Evolutionary conservation across 2,329 filamentous ascomycete species (phyloP).

Genomic region (Nemania abortiva): DNA sequence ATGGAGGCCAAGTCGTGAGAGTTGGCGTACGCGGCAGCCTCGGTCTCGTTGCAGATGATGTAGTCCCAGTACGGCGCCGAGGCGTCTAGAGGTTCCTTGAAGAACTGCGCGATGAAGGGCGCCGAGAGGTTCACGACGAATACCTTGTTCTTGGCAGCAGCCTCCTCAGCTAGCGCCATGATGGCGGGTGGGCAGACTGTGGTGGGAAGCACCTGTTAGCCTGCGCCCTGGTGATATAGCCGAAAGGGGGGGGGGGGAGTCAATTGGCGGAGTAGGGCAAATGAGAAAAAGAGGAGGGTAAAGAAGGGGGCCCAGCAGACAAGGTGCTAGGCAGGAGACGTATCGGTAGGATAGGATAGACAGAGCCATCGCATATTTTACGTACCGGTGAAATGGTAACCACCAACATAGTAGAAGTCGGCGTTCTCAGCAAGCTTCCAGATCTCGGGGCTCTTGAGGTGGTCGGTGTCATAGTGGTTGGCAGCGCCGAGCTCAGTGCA

Average conservation of each 20-base stretch:
- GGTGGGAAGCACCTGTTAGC: slow-evolving; percentile 18
- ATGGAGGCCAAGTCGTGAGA: slow-evolving; percentile 60
- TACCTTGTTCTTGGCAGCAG: slow-evolving; percentile 87
- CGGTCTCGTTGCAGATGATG: slow-evolving; percentile 96
- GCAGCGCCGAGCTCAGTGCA: slow-evolving; percentile 95
- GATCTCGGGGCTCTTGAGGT: slow-evolving; percentile 90
- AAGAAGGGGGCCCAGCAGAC: background rate
- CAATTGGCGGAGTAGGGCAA: background rate
- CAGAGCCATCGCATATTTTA: background rate
- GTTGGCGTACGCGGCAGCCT: slow-evolving; percentile 88
- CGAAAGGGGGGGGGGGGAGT: background rate
- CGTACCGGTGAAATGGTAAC: slow-evolving; percentile 87
- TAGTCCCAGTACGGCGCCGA: slow-evolving; percentile 94
- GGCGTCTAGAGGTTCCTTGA: slow-evolving; percentile 93
- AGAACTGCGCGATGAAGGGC: slow-evolving; percentile 96
- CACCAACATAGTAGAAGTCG: slow-evolving; percentile 91
- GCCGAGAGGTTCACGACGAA: slow-evolving; percentile 94
- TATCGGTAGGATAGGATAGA: background rate
- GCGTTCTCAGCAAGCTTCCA: slow-evolving; percentile 93
- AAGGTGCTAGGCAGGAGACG: no score
- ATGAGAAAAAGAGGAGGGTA: background rate
- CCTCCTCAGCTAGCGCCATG: slow-evolving; percentile 89
- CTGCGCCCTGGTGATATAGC: background rate
- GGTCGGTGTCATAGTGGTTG: slow-evolving; percentile 96
- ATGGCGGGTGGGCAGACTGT: slow-evolving; percentile 89